Percentiles rank a stretch among this genome's conserved stretches.
These are phyloP conservation scores for Apiospora saccharicola DNA, from an alignment of 2,329 filamentous ascomycete species.

Conservation along the genomic window DNA sequence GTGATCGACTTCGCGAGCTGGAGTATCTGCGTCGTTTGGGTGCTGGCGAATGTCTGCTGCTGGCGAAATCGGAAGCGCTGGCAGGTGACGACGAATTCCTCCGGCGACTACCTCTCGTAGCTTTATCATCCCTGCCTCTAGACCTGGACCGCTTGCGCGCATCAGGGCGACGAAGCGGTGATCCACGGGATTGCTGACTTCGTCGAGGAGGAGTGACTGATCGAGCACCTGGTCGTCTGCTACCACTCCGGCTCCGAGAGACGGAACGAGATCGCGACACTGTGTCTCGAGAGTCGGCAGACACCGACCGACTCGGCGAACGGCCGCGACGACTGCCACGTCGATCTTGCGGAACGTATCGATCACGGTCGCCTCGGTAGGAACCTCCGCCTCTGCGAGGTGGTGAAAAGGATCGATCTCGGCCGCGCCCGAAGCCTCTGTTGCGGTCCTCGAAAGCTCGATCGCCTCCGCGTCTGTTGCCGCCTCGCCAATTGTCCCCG, in stretches of 20 bases:
- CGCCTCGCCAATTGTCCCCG: slow-evolving; percentile 61
- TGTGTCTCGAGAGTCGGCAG: slow-evolving; percentile 45
- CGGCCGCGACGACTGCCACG: slow-evolving; percentile 53
- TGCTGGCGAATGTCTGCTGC: slow-evolving; percentile 27
- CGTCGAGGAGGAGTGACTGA: slow-evolving; percentile 39
- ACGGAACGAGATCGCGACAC: slow-evolving; percentile 32
- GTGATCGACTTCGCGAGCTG: slow-evolving; percentile 55
- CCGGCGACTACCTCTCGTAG: slow-evolving; percentile 36
- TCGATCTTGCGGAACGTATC: slow-evolving; percentile 60
- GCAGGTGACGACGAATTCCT: slow-evolving; percentile 41
- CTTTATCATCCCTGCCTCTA: slow-evolving; percentile 35
- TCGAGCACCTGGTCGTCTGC: slow-evolving; percentile 31
- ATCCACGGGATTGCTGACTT: slow-evolving; percentile 35
- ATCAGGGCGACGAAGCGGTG: slow-evolving; percentile 38
- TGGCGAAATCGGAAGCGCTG: slow-evolving; percentile 27
- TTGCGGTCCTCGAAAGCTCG: slow-evolving; percentile 55
- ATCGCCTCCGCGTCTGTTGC: slow-evolving; percentile 56
- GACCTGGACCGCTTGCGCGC: slow-evolving; percentile 42
- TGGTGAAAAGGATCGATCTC: slow-evolving; percentile 57
- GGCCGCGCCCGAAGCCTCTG: slow-evolving; percentile 53
- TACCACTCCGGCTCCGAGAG: slow-evolving; percentile 34
- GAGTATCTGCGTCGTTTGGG: slow-evolving; percentile 61
- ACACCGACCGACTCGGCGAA: slow-evolving; percentile 49
- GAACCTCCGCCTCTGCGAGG: slow-evolving; percentile 53
- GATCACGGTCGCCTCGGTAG: slow-evolving; percentile 53